phyloP scores from a whole-genome alignment of 768 basidiomycete genomes.

The Serendipita sp. region DNA sequence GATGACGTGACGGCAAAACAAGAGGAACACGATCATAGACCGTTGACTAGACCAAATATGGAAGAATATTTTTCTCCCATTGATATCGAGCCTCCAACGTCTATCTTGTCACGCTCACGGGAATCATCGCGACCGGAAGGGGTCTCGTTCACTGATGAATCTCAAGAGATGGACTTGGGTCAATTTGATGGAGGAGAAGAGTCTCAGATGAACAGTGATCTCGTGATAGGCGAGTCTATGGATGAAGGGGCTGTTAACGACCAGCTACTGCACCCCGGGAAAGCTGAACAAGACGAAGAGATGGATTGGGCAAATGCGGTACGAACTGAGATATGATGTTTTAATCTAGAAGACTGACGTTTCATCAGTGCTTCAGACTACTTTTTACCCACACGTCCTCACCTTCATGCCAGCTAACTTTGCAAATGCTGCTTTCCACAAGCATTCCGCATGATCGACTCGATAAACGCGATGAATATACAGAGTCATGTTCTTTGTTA shows the following conservation, averaged over 20 bases:
- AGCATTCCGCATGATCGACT: not conserved
- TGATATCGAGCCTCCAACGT: not conserved
- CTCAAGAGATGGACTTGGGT: no score
- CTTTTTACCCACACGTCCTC: slow-evolving; percentile 37
- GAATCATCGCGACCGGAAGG: slow-evolving; percentile 13
- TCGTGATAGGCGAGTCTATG: not conserved
- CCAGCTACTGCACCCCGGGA: not conserved
- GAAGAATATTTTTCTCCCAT: not conserved
- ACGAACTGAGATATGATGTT: slow-evolving; percentile 10
- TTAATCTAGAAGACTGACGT: slow-evolving; percentile 1
- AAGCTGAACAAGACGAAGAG: not conserved
- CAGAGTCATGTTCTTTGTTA: slow-evolving; percentile 27
- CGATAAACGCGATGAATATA: slow-evolving; percentile 21
- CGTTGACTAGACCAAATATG: not conserved
- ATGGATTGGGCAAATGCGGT: slow-evolving; percentile 44
- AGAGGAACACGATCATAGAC: not conserved
- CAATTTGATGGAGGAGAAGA: slow-evolving; percentile 16
- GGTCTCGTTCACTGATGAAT: slow-evolving; percentile 5
- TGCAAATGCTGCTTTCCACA: slow-evolving; percentile 8
- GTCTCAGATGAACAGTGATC: slow-evolving; percentile 21
- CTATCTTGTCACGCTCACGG: slow-evolving; percentile 4
- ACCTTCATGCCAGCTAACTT: slow-evolving; percentile 6
- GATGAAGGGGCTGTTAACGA: not conserved
- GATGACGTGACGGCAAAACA: not conserved
- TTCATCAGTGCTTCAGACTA: slow-evolving; percentile 37